Base-by-base conservation (phyloP, 2,329 filamentous ascomycete genomes). In the Penicillium paneum region DNA sequence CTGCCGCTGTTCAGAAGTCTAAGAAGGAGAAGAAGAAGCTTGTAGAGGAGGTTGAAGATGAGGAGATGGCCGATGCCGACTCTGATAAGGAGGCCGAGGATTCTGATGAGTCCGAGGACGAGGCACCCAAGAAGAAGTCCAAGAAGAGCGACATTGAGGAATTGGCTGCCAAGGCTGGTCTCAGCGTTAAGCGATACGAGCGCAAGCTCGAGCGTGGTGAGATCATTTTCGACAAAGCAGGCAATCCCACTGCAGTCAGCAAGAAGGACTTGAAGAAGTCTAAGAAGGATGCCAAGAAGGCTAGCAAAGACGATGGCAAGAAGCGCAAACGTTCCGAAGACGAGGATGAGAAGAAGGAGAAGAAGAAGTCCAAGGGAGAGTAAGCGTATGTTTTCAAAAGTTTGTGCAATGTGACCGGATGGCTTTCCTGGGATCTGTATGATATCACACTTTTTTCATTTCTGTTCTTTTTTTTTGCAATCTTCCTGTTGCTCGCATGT, bases 211-310 rank as follows among this genome's bases (percentile, higher is more conserved):
- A 89, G 75, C 82, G 86, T 58, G 89, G 89, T 35, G 87, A 91
- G 67, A 87, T 91, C 60, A 79, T 84, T 68, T 76, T 91, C 60
- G 81, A 80, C 63, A 75, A 77, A 12, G 83, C 88, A 57, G 88
- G 88, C 54, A 85, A 81, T 48, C 84, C 88, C 38, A 79, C 83
- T 63, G 79, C 89, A 4, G 74, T 86, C 65, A 89, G 84, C 78
- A 90, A 90, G 81, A 90, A 90, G 77, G 86, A 89, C 43, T 73
- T 87, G 66, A 90, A 90, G 81, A 88, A 89, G 79, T 76, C 81
- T 55, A 84, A 83, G 75, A 88, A 87, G 76, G 83, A 80, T 58
- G 77, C 76, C 38, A 80, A 83, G 69, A 83, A 84, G 66, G 79
- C 78, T 15, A 74, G 74, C 45, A 75, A 77, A 51, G 78, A 81